Conservation (phyloP, 2,329 filamentous ascomycete genomes). For the Calonectria naviculata region DNA sequence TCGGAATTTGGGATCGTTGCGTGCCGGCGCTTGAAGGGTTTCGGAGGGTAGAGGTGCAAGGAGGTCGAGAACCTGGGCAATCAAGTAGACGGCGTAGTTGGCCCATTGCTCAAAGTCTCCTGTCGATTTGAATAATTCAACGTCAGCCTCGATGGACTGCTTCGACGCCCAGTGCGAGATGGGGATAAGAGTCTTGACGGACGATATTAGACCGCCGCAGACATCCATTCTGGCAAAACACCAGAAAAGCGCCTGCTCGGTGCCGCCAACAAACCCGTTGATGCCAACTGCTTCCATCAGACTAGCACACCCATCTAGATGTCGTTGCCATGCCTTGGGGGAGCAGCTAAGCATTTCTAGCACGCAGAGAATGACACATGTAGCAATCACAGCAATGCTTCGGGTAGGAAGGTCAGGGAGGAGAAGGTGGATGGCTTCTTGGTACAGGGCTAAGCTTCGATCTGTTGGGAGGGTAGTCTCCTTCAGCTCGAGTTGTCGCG, state of each 20-base stretch:
- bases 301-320: constrained; percentile 63
- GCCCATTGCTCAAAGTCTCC: constrained; percentile 58
- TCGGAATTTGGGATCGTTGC: constrained; percentile 39
- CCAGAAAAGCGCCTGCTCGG: constrained; percentile 65
- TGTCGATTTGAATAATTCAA: constrained; percentile 47
- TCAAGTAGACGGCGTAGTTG: constrained; percentile 61
- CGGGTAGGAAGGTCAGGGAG: constrained; percentile 59
- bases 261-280: constrained; percentile 60
- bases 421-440: constrained; percentile 61
- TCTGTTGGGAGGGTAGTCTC: constrained; percentile 48
- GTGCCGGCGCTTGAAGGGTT: constrained; percentile 23
- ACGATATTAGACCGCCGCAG: constrained; percentile 63
- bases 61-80: constrained; percentile 56
- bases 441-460: constrained; percentile 58
- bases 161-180: constrained; percentile 57
- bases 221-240: constrained; percentile 66
- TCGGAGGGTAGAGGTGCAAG: constrained; percentile 40
- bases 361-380: constrained; percentile 64
- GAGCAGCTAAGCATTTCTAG: constrained; percentile 64
- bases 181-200: constrained; percentile 61
- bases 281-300: constrained; percentile 62
- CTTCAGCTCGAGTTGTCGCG: constrained; percentile 61
- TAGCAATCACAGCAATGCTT: constrained; percentile 61
- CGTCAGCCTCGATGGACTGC: constrained; percentile 43
- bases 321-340: constrained; percentile 61